A percentile compares a stretch with the other conserved stretches of the same genome.
Conservation (phyloP, 345 rosid genomes). For the Clausena lansium region DNA sequence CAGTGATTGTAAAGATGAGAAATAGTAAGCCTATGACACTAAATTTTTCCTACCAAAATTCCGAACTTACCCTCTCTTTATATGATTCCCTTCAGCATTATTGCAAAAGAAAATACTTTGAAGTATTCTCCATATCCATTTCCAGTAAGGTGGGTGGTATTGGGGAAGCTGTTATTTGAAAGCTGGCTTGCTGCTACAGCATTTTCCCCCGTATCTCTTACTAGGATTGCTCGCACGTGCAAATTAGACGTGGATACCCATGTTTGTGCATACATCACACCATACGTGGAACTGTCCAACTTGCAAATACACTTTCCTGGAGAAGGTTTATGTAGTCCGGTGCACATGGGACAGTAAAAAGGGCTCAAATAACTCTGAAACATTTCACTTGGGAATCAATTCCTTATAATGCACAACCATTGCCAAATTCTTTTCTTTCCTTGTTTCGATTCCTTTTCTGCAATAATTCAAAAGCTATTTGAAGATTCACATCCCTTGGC, state of each 20-base stretch:
- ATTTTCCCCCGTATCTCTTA: slow-evolving; percentile 24
- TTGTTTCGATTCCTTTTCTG: slow-evolving; percentile 42
- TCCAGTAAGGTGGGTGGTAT: slow-evolving; percentile 23
- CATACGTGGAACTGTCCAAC: slow-evolving; percentile 10
- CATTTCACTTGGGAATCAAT: slow-evolving; percentile 48
- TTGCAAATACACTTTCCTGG: slow-evolving; percentile 44
- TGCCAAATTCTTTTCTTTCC: slow-evolving; percentile 42
- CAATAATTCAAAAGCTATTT: slow-evolving; percentile 70
- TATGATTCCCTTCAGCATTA: slow-evolving; percentile 53
- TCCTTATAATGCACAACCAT: slow-evolving; percentile 56
- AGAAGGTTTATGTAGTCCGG: slow-evolving; percentile 41
- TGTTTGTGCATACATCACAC: neutral
- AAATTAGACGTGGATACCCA: slow-evolving; percentile 5
- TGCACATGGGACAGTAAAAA: slow-evolving; percentile 37
- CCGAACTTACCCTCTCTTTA: slow-evolving; percentile 28
- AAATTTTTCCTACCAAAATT: slow-evolving; percentile 21
- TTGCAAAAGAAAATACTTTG: slow-evolving; percentile 37
- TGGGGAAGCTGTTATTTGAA: slow-evolving; percentile 38
- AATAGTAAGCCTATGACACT: slow-evolving; percentile 24
- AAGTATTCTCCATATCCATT: slow-evolving; percentile 38
- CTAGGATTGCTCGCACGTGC: slow-evolving; percentile 17
- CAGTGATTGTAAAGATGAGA: neutral
- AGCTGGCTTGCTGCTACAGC: slow-evolving; percentile 20
- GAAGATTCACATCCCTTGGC: slow-evolving; percentile 50
- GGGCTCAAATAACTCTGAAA: slow-evolving; percentile 20